Conservation (phyloP, 345 rosid species). For the Pistacia integerrima region DNA sequence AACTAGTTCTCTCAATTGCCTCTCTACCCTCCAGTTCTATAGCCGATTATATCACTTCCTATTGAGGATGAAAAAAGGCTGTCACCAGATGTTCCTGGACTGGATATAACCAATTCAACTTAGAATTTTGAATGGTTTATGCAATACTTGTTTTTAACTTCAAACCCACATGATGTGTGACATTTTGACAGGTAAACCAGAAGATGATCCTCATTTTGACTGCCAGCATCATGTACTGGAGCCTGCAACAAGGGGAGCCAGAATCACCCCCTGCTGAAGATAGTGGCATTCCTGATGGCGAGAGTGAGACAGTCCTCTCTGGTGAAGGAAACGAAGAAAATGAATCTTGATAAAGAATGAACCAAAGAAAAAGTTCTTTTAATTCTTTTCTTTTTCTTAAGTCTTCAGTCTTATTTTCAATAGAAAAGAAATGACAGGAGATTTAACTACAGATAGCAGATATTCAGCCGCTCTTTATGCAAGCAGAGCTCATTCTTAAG, state of each 20-base stretch:
- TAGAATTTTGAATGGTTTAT: not conserved
- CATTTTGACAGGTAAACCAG: slow-evolving; percentile 74
- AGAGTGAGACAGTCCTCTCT: slow-evolving; percentile 26
- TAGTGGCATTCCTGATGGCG: slow-evolving; percentile 19
- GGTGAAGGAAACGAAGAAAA: slow-evolving; percentile 25
- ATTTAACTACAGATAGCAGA: not conserved
- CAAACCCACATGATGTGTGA: not conserved
- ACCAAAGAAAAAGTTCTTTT: slow-evolving; percentile 2
- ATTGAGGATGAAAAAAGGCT: not conserved
- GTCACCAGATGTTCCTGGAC: not conserved
- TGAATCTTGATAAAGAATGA: slow-evolving; percentile 18
- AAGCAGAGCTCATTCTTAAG: slow-evolving; percentile 1
- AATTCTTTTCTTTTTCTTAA: not conserved
- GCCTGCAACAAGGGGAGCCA: slow-evolving; percentile 60
- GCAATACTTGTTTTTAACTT: not conserved
- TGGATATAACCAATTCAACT: not conserved
- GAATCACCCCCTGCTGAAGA: slow-evolving; percentile 39
- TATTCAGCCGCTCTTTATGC: not conserved
- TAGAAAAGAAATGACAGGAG: not conserved
- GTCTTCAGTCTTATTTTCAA: not conserved
- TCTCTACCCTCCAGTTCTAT: no score
- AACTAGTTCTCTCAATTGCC: not conserved
- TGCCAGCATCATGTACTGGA: slow-evolving; percentile 97
- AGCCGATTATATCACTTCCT: not conserved
- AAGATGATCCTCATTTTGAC: slow-evolving; percentile 92